Evolutionary conservation across 176 grass and related monocot species (phyloP), one percentile per base, ranked within the genome.

Genomic region (Thalia dealbata): DNA sequence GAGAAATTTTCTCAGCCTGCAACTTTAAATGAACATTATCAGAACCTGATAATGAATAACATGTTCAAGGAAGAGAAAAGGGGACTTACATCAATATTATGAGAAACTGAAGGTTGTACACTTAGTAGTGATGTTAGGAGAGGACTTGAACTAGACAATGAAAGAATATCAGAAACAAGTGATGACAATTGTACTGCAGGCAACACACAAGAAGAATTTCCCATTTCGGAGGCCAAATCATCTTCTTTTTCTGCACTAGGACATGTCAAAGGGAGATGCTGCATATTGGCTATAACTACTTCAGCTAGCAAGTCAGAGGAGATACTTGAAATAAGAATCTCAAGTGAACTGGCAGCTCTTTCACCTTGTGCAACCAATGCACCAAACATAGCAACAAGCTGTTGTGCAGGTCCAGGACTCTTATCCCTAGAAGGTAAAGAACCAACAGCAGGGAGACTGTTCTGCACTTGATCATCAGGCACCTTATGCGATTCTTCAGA

Each of bases 271-370:
- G 89, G 92, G 60, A 96, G 73, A 76, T 96, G 84, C 51, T 90
- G 84, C 86, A 92, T 89, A 71, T 92, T 96, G 79, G 88, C 89
- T 78, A 96, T 84, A 64, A 96, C 92, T 23, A 96, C 92, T 83
- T 96, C 92, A 3, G 89, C 92, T 66, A 96, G 73, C 56, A 96
- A 83, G 82, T 96, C 92, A 69, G 84, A 81, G 58, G 92, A 88
- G 14, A 96, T 96, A 81, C 87, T 96, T 32, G 87, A 83, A 14
- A 84, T 85, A 59, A 96, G 84, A 67, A 96, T 89, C 69, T 92
- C 86, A 41, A 96, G 72, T 44, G 92, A 90, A 56, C 78, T 81
- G 75, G 92, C 75, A 45, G 82, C 87, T 82, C 79, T 87, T 62
- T 96, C 89, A 26, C 92, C 92, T 75, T 96, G 92, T 2, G 89